These are phyloP conservation scores for Oxyria digyna DNA, from an alignment of 148 eudicot genomes.

Conservation along the genomic window DNA sequence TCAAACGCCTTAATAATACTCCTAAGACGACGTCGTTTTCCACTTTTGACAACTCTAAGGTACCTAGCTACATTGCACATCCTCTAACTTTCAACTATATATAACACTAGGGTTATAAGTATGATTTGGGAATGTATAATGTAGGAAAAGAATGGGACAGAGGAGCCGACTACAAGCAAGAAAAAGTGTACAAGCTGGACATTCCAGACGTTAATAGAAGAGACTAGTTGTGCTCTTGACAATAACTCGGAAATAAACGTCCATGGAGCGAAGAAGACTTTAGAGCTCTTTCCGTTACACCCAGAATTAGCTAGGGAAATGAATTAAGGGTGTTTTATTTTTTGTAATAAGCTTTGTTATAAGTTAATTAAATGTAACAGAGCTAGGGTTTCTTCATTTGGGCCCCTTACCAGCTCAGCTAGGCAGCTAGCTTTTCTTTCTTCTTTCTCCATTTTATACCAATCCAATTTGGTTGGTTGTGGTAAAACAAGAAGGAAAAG, in stretches of 20 bases:
- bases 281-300: slow-evolving; percentile 77
- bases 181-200: slow-evolving; percentile 58
- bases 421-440: slow-evolving; percentile 19
- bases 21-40: slow-evolving; percentile 4
- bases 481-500: slow-evolving; percentile 53
- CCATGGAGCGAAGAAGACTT: slow-evolving; percentile 30
- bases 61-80: too few relatives aligned
- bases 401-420: neutral
- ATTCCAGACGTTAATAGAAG: slow-evolving; percentile 31
- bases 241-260: neutral
- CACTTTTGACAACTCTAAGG: slow-evolving; percentile 25
- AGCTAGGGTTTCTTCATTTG: neutral
- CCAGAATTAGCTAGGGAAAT: slow-evolving; percentile 38
- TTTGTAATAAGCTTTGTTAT: neutral
- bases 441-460: slow-evolving; percentile 17
- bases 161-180: slow-evolving; percentile 33
- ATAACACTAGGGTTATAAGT: too few relatives aligned
- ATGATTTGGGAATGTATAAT: neutral
- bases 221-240: slow-evolving; percentile 8
- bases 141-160: slow-evolving; percentile 25
- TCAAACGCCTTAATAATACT: slow-evolving; percentile 44
- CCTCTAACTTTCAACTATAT: too few relatives aligned
- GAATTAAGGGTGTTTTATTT: slow-evolving; percentile 17
- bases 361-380: neutral
- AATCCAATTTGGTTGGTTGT: slow-evolving; percentile 11